Evolutionary conservation across 768 basidiomycete species (phyloP), one percentile per base, ranked within the genome.

Genomic region (Russula lepida): DNA sequence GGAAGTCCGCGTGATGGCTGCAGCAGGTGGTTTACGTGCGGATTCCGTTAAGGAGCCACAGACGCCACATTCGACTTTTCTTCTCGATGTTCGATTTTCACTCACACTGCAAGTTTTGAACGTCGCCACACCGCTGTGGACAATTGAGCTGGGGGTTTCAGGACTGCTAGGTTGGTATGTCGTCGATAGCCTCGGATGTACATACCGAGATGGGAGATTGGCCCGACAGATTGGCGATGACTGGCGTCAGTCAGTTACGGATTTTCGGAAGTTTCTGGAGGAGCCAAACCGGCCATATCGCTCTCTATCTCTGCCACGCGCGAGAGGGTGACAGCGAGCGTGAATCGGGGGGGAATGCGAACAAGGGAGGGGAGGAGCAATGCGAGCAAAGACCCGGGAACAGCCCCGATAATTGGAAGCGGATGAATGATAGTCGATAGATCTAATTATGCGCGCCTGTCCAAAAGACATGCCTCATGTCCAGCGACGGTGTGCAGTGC

Each of bases 11-110:
- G 62, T 63, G 62, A 63, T 46, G 57, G 12, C 25, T 12, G 12
- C 46, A 54, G 62, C 62, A 63, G 62, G 62, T 58, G 62, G 62
- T 63, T 63, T 58, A 63, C 62, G 57, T 63, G 62, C 62, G 57
- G 57, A 58, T 43, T 43, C 53, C 33, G 46, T 54, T 43, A 63
- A 54, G 52, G 56, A 52, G 56, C 50, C 58, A 59, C 57, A 43
- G 21, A 23, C 39, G 49, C 60, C 60, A 56, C 55, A 52, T 44
- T 52, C 32, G n/a, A 15, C 8, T 46, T 51, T 44, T 33, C 39
- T 33, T 51, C 25, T 44, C 30, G 60, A 49, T 25, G 25, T 43
- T 30, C 39, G 47, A 39, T 49, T 39, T 39, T 41, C 46, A 28
- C 28, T 49, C 57, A 30, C 30, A 7, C 25, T 30, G 28, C 30